Percentiles rank a stretch among this genome's conserved stretches.
Conservation (phyloP, 495 filamentous ascomycete species). For the Platismatia glauca region DNA sequence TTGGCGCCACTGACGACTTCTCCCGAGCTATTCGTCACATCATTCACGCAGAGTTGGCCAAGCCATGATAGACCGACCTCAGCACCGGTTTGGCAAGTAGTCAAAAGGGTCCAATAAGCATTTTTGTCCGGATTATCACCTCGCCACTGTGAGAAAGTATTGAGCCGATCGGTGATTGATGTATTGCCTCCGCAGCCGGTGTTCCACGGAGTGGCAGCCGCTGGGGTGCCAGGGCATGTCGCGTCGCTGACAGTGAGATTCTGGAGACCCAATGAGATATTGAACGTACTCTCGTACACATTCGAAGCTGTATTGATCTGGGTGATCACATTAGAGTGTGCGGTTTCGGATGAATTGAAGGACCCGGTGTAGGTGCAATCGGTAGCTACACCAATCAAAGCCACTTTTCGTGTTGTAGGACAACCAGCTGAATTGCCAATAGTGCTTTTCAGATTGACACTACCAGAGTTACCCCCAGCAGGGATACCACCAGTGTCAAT, state of each 20-base stretch:
- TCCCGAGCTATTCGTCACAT: constrained; percentile 38
- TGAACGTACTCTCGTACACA: constrained; percentile 84
- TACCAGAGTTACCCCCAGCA: constrained; percentile 66
- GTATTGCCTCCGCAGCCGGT: constrained; percentile 53
- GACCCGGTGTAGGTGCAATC: constrained; percentile 76
- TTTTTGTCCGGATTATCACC: constrained; percentile 64
- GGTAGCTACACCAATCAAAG: constrained; percentile 82
- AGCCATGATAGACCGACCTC: constrained; percentile 93
- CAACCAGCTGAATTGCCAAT: constrained; percentile 79
- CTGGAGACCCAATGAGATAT: constrained; percentile 80
- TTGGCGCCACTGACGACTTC: constrained; percentile 77
- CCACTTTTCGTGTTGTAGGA: constrained; percentile 78
- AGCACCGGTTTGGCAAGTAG: constrained; percentile 70
- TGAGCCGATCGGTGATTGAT: constrained; percentile 71
- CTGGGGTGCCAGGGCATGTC: constrained; percentile 56
- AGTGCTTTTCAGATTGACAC: constrained; percentile 70
- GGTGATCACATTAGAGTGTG: constrained; percentile 64
- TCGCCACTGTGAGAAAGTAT: constrained; percentile 83
- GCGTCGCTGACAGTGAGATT: constrained; percentile 69
- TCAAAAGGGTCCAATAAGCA: constrained; percentile 90
- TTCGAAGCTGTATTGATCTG: constrained; percentile 80
- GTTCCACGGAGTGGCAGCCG: constrained; percentile 70
- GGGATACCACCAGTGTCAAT: constrained; percentile 44
- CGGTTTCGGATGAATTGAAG: constrained; percentile 54
- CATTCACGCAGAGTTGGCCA: constrained; percentile 70